Percentiles rank a stretch among this genome's conserved stretches.
Evolutionary conservation across 2,329 filamentous ascomycete genomes (phyloP).

Genomic region (Rutstroemia sp.): DNA sequence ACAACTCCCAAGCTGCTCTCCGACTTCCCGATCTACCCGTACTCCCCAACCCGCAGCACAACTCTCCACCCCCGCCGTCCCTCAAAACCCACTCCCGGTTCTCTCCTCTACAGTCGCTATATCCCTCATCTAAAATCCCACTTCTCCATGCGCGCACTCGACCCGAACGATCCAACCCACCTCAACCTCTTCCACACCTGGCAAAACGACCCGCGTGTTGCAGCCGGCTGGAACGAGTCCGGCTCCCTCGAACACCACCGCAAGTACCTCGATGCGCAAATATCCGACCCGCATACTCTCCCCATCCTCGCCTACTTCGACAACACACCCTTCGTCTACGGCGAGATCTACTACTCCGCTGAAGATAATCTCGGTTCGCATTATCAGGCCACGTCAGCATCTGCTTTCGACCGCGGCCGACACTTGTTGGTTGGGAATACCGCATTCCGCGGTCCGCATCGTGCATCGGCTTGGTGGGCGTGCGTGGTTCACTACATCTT

Average conservation of each 20-base stretch:
- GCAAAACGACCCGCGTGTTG: slow-evolving; percentile 79
- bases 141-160: slow-evolving; percentile 70
- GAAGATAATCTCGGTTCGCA: slow-evolving; percentile 55
- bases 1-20: slow-evolving; percentile 33
- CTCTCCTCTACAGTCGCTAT: slow-evolving; percentile 70
- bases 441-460: slow-evolving; percentile 51
- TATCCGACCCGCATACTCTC: slow-evolving; percentile 65
- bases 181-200: slow-evolving; percentile 66
- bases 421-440: slow-evolving; percentile 53
- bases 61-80: slow-evolving; percentile 64
- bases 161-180: slow-evolving; percentile 57
- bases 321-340: slow-evolving; percentile 66
- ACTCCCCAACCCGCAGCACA: slow-evolving; percentile 34
- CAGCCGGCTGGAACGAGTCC: slow-evolving; percentile 72
- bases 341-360: slow-evolving; percentile 68
- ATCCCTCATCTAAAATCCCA: slow-evolving; percentile 69
- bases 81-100: slow-evolving; percentile 62
- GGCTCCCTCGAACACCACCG: slow-evolving; percentile 69
- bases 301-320: slow-evolving; percentile 66
- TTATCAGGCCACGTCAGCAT: slow-evolving; percentile 37
- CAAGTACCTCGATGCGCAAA: slow-evolving; percentile 56
- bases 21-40: slow-evolving; percentile 34
- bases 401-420: slow-evolving; percentile 49
- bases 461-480: slow-evolving; percentile 55
- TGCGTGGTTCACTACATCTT: slow-evolving; percentile 56